Base-by-base conservation (phyloP, 1,139 yeast genomes). In the Geotrichum candidum region DNA sequence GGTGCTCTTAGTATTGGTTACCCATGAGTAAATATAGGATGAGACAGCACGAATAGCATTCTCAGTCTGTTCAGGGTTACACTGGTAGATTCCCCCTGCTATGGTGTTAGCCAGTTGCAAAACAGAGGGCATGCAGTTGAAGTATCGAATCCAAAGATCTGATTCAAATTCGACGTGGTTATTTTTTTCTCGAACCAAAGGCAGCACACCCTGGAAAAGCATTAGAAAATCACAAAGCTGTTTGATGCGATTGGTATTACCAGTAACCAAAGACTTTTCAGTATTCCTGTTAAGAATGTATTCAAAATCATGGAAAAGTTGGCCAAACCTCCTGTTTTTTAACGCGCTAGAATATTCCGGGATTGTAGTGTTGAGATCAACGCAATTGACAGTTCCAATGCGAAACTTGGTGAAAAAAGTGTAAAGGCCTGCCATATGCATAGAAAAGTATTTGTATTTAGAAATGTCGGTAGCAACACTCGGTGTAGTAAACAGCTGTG, bases 131-230 rank as follows among this genome's bases (percentile, higher is more conserved):
- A 87, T 84, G 41, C 91, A 86, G 66, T 88, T 89, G 73, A 90
- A 90, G 69, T 84, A 90, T 0, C 89, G 83, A 0, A 94, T 86
- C 79, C 94, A 92, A 60, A 88, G 91, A 25, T 90, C 90, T 55
- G 86, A 86, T 70, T 94, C 99, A 71, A 88, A 94, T 70, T 92
- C 97, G 13, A 94, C 90, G 72, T 94, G 99, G 63, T 84, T 85
- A 15, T 82, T 80, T n/a, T 84, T 83, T 70, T 90, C 96, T 65
- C 98, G 80, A 66, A 80, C 82, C 69, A 90, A 76, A 0, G 88
- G 87, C 0, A 96, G 88, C 59, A 85, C 81, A 2, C 96, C 95
- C 73, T 92, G 96, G 70, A 92, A 90, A 33, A 90, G 77, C 31
- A 82, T 79, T 59, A 88, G 73, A 59, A 86, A 82, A 70, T 85